Conservation (phyloP, 306 rosid genomes). For the Neltuma alba region DNA sequence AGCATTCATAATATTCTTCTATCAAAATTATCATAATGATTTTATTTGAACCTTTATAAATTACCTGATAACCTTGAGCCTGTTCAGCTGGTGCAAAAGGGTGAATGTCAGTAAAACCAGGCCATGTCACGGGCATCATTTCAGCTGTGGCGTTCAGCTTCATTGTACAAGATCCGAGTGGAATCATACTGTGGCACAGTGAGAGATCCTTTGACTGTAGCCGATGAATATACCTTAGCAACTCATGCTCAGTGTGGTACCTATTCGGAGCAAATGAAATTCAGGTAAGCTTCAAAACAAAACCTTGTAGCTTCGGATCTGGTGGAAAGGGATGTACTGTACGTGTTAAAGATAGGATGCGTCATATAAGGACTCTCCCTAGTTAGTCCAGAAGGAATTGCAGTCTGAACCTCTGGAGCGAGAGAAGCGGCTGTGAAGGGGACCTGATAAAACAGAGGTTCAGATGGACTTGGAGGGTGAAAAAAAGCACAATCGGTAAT, state of each 20-base stretch:
- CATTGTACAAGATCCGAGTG: constrained; percentile 97
- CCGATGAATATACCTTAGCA: constrained; percentile 80
- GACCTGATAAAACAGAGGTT: constrained; percentile 51
- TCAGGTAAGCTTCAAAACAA: constrained; percentile 26
- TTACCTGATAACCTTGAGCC: constrained; percentile 94
- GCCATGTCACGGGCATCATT: constrained; percentile 99
- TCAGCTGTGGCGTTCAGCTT: constrained; percentile 93
- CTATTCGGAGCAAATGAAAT: constrained; percentile 45
- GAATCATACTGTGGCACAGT: constrained; percentile 96
- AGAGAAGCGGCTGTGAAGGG: constrained; percentile 92
- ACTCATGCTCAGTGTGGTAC: constrained; percentile 94
- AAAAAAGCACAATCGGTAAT: background rate
- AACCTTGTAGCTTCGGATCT: constrained; percentile 28
- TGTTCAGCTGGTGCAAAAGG: constrained; percentile 95
- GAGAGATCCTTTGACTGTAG: constrained; percentile 94
- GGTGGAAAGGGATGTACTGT: constrained; percentile 48
- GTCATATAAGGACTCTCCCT: constrained; percentile 84
- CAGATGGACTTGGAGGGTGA: constrained; percentile 29
- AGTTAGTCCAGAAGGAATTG: constrained; percentile 69
- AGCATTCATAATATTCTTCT: constrained; percentile 24
- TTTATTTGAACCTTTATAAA: constrained; percentile 27
- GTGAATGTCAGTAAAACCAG: constrained; percentile 76
- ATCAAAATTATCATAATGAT: constrained; percentile 39
- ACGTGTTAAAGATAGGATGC: constrained; percentile 94
- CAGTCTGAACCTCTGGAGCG: constrained; percentile 73